Base-by-base conservation (phyloP, 257 asterid species). In the Handroanthus guayacan region DNA sequence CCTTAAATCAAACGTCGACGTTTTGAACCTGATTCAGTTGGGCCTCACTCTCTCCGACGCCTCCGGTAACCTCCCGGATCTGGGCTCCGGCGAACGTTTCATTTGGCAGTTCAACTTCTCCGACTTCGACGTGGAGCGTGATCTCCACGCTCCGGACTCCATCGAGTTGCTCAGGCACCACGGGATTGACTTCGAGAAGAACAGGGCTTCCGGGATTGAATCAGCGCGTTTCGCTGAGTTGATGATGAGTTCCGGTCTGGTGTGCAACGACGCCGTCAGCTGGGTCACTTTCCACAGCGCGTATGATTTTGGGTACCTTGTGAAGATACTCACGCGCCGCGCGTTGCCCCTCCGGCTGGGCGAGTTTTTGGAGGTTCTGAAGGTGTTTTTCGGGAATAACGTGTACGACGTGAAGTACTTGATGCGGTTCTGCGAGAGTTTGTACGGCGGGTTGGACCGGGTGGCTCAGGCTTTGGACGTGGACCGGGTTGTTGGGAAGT, bases 241-340 rank as follows among this genome's bases (percentile, higher is more conserved):
- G 61, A 75, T 86, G 78, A 89, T 87, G 93, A 76, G 91, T 1
- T 89, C 97, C 2, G 97, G 97, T 2, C 56, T 87, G 17, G 85
- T 87, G 1, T 89, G 94, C 71, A 89, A 86, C 41, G 88, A 87
- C 6, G 62, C 67, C 36, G 89, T 87, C 9, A 86, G 89, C 25
- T 91, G 92, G 95, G 89, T 89, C 55, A 89, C 97, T 5, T 91
- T 91, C 71, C 97, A 91, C 80, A 88, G 95, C 86, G 93, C 89
- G 52, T 91, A 91, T 52, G 97, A 91, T 48, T 89, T 91, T 16
- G 97, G 89, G 36, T 89, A 91, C 78, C 66, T 91, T 62, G 74
- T 88, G 16, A 91, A 91, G 78, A n/a, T 88, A 0, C 83, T 91
- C 79, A 91, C 93, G 74, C 89, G 92, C 82, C 78, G 86, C 73